Conservation (phyloP, 495 filamentous ascomycete species). For the Aspergillus steynii region DNA sequence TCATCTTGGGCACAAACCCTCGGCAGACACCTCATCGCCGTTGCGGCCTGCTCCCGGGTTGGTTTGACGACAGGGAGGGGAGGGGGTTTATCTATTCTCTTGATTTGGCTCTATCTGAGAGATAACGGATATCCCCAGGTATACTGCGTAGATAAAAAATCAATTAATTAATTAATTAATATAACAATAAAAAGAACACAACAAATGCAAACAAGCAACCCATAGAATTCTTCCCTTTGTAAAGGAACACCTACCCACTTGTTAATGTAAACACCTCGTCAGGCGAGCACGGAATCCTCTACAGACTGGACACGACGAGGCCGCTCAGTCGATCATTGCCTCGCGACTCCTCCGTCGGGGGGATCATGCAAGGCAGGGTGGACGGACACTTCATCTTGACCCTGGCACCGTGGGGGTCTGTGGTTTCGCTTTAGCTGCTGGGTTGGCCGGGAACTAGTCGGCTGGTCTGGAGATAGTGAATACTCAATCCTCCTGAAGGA, state of each 20-base stretch:
- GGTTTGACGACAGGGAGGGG: background rate
- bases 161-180: conserved; percentile 1
- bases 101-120: too few relatives aligned
- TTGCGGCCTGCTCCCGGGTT: background rate
- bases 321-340: conserved; percentile 8
- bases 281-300: background rate
- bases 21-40: background rate
- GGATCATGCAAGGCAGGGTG: conserved; percentile 6
- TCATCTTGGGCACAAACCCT: conserved; percentile 4
- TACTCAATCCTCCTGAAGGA: too few relatives aligned
- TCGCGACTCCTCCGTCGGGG: background rate
- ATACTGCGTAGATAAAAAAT: background rate
- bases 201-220: too few relatives aligned
- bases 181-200: conserved; percentile 7
- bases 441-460: too few relatives aligned
- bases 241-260: background rate
- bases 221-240: too few relatives aligned
- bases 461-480: too few relatives aligned
- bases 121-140: background rate
- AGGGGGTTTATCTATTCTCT: too few relatives aligned
- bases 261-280: background rate
- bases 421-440: too few relatives aligned
- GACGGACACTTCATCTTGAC: conserved; percentile 7
- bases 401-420: background rate
- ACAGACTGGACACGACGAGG: background rate